Conservation (phyloP, 2,329 filamentous ascomycete genomes). For the Capronia americana region DNA sequence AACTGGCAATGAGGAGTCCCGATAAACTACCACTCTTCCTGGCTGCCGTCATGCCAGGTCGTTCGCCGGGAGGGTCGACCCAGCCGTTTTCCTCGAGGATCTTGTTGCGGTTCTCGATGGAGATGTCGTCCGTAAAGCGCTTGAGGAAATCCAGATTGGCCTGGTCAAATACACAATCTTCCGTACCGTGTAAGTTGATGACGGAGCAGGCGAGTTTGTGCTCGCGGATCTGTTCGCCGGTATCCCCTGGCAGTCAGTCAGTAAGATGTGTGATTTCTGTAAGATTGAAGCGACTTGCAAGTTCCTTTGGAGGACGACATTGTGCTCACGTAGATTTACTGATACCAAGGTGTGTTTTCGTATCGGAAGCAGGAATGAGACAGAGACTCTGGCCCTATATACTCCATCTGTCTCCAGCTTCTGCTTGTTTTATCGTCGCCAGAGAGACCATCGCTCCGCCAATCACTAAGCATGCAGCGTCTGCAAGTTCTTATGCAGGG, state of each 20-base stretch:
- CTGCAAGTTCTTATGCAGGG: conserved; percentile 2
- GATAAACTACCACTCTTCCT: conserved; percentile 21
- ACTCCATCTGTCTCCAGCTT: neutral
- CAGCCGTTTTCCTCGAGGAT: conserved; percentile 27
- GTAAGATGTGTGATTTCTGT: neutral
- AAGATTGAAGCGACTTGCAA: conserved; percentile 4
- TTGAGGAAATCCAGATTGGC: conserved; percentile 26
- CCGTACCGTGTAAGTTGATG: conserved; percentile 34
- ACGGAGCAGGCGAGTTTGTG: conserved; percentile 34
- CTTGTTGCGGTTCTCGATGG: conserved; percentile 21
- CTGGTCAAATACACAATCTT: conserved; percentile 32
- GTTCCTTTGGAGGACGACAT: conserved; percentile 32
- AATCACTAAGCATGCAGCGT: conserved; percentile 2
- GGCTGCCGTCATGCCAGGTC: conserved; percentile 13
- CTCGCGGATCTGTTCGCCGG: conserved; percentile 33
- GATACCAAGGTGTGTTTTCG: neutral
- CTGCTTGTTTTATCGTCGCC: conserved; percentile 4
- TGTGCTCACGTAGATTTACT: neutral
- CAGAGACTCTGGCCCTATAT: neutral
- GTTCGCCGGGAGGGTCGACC: conserved; percentile 20
- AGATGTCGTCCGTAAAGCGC: conserved; percentile 27
- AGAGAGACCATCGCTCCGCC: conserved; percentile 9
- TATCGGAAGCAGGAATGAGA: neutral
- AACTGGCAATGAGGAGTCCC: conserved; percentile 27
- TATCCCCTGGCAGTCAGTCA: conserved; percentile 23